Conservation (phyloP, 768 basidiomycete species). For the Panellus pusillus region DNA sequence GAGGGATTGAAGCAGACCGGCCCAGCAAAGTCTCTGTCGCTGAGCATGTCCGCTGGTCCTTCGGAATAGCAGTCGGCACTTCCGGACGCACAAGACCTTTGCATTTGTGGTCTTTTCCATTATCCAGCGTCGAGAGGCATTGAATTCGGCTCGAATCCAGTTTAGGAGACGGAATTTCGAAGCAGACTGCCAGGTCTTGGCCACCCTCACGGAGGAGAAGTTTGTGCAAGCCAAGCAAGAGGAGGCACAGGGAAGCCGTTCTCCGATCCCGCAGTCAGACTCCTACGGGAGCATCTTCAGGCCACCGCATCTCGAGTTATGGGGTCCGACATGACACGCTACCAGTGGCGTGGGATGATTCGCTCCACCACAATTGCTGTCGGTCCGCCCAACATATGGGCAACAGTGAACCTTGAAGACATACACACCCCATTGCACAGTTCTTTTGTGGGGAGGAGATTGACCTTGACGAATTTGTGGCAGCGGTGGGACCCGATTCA, state of each 20-base stretch:
- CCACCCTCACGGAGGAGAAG: constrained; percentile 23
- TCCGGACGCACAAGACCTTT: constrained; percentile 33
- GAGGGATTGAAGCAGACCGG: constrained; percentile 28
- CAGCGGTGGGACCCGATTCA: constrained; percentile 23
- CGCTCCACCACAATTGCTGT: constrained; percentile 31
- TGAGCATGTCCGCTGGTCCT: constrained; percentile 31
- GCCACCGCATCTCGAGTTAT: constrained; percentile 16
- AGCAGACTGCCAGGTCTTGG: constrained; percentile 21
- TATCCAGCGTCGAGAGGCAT: constrained; percentile 28
- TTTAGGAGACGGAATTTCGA: constrained; percentile 29
- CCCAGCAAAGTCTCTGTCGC: constrained; percentile 12
- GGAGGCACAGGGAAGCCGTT: constrained; percentile 23
- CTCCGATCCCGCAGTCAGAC: constrained; percentile 21
- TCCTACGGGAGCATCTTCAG: constrained; percentile 23
- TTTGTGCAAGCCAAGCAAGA: constrained; percentile 28
- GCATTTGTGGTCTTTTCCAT: constrained; percentile 33
- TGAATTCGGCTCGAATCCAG: constrained; percentile 31
- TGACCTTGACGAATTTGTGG: constrained; percentile 35
- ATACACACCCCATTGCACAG: constrained; percentile 41
- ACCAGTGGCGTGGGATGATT: constrained; percentile 26
- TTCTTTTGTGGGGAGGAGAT: constrained; percentile 38
- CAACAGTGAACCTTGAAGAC: constrained; percentile 43
- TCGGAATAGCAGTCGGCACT: constrained; percentile 29
- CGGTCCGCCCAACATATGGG: constrained; percentile 36
- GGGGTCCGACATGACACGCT: constrained; percentile 26